A percentile compares a stretch with the other conserved stretches of the same genome.
Conservation (phyloP, 495 filamentous ascomycete species). For the Poronia punctata region DNA sequence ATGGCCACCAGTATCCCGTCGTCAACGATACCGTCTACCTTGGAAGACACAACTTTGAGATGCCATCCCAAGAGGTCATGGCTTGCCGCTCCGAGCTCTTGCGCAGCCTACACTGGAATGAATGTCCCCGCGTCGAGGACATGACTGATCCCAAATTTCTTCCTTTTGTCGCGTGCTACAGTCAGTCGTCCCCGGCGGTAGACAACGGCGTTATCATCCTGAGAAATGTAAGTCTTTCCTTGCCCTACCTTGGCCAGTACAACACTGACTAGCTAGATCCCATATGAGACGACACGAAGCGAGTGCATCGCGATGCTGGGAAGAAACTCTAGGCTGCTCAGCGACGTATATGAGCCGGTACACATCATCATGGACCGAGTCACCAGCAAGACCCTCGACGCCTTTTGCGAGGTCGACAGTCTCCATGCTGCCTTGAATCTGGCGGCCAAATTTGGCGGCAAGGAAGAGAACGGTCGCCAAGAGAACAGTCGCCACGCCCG, state of each 20-base stretch:
- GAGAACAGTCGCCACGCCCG: constrained; percentile 40
- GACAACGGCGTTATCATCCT: constrained; percentile 3
- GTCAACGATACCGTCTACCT: background rate
- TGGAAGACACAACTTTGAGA: constrained; percentile 1
- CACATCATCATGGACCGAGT: constrained; percentile 82
- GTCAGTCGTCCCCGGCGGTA: background rate
- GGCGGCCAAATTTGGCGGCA: constrained; percentile 43
- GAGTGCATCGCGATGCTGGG: constrained; percentile 66
- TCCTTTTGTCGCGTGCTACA: background rate
- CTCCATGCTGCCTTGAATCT: constrained; percentile 46
- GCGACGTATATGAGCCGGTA: constrained; percentile 51
- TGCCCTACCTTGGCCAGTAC: constrained; percentile 27
- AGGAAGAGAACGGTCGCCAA: constrained; percentile 18
- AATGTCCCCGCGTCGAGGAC: background rate
- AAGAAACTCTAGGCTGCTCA: constrained; percentile 53
- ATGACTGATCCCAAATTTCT: background rate
- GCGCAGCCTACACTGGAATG: background rate
- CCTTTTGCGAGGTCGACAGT: constrained; percentile 60
- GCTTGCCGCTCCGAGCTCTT: background rate
- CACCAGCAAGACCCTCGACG: constrained; percentile 71
- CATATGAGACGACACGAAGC: constrained; percentile 56
- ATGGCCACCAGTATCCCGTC: background rate
- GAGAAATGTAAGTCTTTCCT: constrained; percentile 2
- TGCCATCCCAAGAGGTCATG: background rate
- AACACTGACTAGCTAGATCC: constrained; percentile 45